Percentiles rank a stretch among this genome's conserved stretches.
Evolutionary conservation across 2,329 filamentous ascomycete species (phyloP).

Genomic region (Phaeophleospora eucalypticola): DNA sequence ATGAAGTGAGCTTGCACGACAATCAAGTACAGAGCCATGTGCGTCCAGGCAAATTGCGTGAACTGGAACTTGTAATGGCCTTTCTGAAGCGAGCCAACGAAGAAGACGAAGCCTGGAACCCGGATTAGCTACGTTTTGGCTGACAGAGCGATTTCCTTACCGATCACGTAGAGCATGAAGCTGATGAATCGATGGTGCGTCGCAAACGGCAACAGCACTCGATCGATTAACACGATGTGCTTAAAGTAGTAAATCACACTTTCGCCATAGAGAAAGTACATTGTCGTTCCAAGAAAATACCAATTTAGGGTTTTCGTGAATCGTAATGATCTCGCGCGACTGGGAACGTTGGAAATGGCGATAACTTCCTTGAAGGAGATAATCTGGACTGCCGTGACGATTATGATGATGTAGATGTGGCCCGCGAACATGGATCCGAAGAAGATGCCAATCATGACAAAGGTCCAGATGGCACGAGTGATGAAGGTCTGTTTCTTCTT

Average conservation of each 20-base stretch:
- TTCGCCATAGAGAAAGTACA: slow-evolving; percentile 99
- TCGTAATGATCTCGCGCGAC: slow-evolving; percentile 79
- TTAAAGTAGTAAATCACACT: slow-evolving; percentile 99
- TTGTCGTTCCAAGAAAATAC: slow-evolving; percentile 98
- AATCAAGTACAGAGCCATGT: slow-evolving; percentile 97
- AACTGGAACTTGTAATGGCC: slow-evolving; percentile 98
- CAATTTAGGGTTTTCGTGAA: slow-evolving; percentile 97
- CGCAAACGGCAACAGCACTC: slow-evolving; percentile 84
- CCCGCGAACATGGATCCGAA: slow-evolving; percentile 90
- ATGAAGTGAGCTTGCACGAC: slow-evolving; percentile 98
- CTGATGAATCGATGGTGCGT: slow-evolving; percentile 98
- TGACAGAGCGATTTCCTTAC: slow-evolving; percentile 50
- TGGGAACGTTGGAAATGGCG: slow-evolving; percentile 91
- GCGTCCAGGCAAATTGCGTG: slow-evolving; percentile 98
- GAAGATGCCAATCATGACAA: slow-evolving; percentile 94
- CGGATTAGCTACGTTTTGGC: not conserved
- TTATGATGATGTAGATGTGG: slow-evolving; percentile 92
- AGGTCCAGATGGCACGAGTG: slow-evolving; percentile 93
- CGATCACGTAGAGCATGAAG: slow-evolving; percentile 96
- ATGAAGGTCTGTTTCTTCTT: slow-evolving; percentile 99
- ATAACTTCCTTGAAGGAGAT: slow-evolving; percentile 99
- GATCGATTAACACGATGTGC: slow-evolving; percentile 93
- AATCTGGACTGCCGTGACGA: slow-evolving; percentile 91
- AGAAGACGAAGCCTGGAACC: slow-evolving; percentile 84
- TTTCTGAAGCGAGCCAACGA: slow-evolving; percentile 89